Evolutionary conservation across 192 early-diverging fungal species (phyloP), one percentile per base, ranked within the genome.

Genomic region (Backusella mclennaniae): DNA sequence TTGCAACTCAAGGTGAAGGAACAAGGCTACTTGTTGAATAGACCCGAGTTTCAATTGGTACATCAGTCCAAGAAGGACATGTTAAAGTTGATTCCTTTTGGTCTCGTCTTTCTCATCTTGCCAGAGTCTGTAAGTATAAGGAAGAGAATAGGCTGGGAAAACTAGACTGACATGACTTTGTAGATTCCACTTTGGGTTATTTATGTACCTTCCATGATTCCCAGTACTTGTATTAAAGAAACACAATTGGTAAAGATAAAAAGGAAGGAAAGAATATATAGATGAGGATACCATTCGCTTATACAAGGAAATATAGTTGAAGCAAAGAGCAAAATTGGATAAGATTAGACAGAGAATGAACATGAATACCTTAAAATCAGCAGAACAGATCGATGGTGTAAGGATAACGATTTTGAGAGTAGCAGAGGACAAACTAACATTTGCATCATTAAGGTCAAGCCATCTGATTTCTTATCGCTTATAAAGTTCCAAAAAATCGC

Each of bases 1-100:
- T 59, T 88, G 42, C 79, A 77, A 35, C 68, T 59, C 8, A 77
- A 80, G 33, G 79, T 84, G 1, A 29, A 73, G 21, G 72, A 83
- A 19, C 77, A 84, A 23, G 83, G 84, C 41, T 74, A 85, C 69
- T 39, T 73, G 26, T 74, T 85, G 26, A 84, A 71, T 33, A 77
- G 87, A 42, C 38, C 73, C 3, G 85, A 88, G 75, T 86, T 83
- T 67, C 87, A 88, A 33, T 78, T 88, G 31, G 77, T 88, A 21
- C 78, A 83, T 52, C 69, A 76, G 35, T 82, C 85, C 1, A 76
- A 85, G n/a, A 82, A 81, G 23, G 85, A 88, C 66, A 63, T 88
- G 69, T 69, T 77, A 56, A 84, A 85, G 21, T 33, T 88, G 69
- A 83, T 88, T 73, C 87, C 87, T 14, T 88, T 88, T 80, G 85